Evolutionary conservation across 148 eudicot genomes (phyloP).

Genomic region (Amaranthus cruentus): DNA sequence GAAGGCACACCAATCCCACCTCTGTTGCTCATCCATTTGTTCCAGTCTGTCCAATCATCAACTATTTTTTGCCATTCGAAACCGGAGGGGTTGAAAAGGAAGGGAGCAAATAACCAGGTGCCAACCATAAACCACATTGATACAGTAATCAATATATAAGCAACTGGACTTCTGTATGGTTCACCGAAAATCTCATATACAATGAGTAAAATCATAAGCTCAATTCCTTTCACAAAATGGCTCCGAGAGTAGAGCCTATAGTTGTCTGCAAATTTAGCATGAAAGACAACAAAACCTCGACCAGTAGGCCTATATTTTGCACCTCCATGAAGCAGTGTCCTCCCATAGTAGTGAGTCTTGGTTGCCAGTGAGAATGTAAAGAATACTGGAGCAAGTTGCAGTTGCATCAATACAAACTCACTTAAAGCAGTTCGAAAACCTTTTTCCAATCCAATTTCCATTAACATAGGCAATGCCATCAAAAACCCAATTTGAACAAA

Average conservation of each 20-base stretch:
- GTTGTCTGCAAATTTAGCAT: constrained; percentile 98
- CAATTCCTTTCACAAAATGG: constrained; percentile 97
- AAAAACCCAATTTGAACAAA: constrained; percentile 93
- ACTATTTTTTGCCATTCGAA: constrained; percentile 99
- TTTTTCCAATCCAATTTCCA: constrained; percentile 92
- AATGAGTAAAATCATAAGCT: constrained; percentile 83
- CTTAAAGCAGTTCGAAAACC: constrained; percentile 91
- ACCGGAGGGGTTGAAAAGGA: constrained; percentile 96
- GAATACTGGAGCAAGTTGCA: constrained; percentile 90
- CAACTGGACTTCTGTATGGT: constrained; percentile 56
- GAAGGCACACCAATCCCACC: constrained; percentile 98
- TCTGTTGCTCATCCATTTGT: constrained; percentile 82
- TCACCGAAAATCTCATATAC: constrained; percentile 86
- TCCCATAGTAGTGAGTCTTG: constrained; percentile 91
- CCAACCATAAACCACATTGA: constrained; percentile 99
- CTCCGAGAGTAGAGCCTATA: constrained; percentile 96
- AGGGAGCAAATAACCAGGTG: constrained; percentile 97
- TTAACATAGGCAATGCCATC: constrained; percentile 99
- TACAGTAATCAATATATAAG: constrained; percentile 72
- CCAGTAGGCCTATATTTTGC: constrained; percentile 94
- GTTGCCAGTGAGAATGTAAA: constrained; percentile 97
- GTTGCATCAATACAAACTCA: constrained; percentile 83
- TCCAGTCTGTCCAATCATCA: constrained; percentile 99
- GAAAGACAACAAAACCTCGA: constrained; percentile 97
- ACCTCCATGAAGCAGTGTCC: constrained; percentile 96